A percentile compares a stretch with the other conserved stretches of the same genome.
phyloP scores from a whole-genome alignment of 2,329 filamentous ascomycete genomes.

The Pleomassaria siparia region DNA sequence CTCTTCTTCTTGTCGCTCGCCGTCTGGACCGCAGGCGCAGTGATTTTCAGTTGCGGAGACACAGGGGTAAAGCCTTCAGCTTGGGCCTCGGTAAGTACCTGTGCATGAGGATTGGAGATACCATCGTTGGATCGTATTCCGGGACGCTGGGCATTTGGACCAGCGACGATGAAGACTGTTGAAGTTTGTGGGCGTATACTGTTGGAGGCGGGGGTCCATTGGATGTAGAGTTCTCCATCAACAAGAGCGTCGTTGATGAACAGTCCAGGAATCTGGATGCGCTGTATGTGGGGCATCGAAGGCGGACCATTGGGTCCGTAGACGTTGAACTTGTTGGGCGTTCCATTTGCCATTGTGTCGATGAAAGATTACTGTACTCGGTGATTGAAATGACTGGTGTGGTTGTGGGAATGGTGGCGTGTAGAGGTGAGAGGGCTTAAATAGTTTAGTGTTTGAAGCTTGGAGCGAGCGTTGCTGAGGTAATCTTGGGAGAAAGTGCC shows the following conservation, averaged over 20 bases:
- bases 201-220: background rate
- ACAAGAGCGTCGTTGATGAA: background rate
- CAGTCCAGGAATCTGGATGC: background rate
- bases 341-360: background rate
- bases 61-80: background rate
- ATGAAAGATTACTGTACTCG: background rate
- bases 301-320: background rate
- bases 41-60: no score
- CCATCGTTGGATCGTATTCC: background rate
- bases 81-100: background rate
- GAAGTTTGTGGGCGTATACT: background rate
- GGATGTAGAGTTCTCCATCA: slow-evolving; percentile 1
- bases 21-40: background rate
- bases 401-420: background rate
- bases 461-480: background rate
- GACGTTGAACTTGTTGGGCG: background rate
- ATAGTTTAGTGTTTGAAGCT: background rate
- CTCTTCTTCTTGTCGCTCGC: background rate
- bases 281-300: background rate
- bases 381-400: background rate
- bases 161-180: background rate
- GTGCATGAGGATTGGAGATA: background rate
- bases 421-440: background rate
- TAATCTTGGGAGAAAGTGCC: background rate
- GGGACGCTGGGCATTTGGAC: background rate